These are phyloP conservation scores for Basipetospora chlamydospora DNA, from an alignment of 2,329 filamentous ascomycete species.

Conservation along the genomic window DNA sequence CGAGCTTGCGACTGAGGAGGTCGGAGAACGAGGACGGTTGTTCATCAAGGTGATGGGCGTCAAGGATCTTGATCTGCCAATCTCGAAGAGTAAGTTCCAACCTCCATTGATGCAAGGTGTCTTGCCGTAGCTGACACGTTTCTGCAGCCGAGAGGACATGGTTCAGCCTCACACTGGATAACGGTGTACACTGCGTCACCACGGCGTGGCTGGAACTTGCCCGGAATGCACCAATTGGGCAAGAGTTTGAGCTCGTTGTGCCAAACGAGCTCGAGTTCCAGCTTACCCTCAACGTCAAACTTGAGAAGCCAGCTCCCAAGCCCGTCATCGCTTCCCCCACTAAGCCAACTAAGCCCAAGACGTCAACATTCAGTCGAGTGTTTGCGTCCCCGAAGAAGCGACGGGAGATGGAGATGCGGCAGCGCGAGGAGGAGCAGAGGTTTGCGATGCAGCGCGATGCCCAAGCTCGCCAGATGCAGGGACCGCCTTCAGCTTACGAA, in stretches of 20 bases:
- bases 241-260: slow-evolving; percentile 96
- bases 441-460: slow-evolving; percentile 49
- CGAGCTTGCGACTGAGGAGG: slow-evolving; percentile 53
- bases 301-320: slow-evolving; percentile 61
- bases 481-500: slow-evolving; percentile 67
- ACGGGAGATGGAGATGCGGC: slow-evolving; percentile 78
- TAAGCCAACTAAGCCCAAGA: slow-evolving; percentile 53
- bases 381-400: slow-evolving; percentile 94
- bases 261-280: slow-evolving; percentile 98
- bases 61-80: slow-evolving; percentile 82
- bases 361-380: slow-evolving; percentile 79
- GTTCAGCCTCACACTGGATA: slow-evolving; percentile 96
- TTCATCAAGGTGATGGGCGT: slow-evolving; percentile 99
- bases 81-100: slow-evolving; percentile 66
- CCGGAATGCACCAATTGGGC: slow-evolving; percentile 83
- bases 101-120: too few relatives aligned
- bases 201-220: slow-evolving; percentile 90
- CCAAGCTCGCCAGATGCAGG: slow-evolving; percentile 44
- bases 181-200: slow-evolving; percentile 93
- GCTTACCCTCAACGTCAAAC: slow-evolving; percentile 87
- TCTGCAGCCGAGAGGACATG: slow-evolving; percentile 60
- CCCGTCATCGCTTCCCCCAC: slow-evolving; percentile 29
- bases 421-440: slow-evolving; percentile 71
- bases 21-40: slow-evolving; percentile 72
- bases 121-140: too few relatives aligned